Percentiles rank a stretch among this genome's conserved stretches.
Conservation (phyloP, 495 filamentous ascomycete species). For the Penicillium lagena region DNA sequence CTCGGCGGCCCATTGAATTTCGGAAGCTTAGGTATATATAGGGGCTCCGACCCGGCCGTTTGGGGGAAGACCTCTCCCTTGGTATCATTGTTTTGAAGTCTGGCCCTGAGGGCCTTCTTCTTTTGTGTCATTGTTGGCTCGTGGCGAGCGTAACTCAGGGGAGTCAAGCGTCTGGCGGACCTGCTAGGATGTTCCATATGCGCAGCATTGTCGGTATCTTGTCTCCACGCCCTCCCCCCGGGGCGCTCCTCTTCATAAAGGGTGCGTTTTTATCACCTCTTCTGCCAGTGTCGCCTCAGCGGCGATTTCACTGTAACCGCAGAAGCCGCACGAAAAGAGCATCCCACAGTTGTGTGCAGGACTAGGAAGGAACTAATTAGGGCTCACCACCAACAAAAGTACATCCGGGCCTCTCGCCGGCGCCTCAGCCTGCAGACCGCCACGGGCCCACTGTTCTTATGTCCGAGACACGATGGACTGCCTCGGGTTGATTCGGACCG, state of each 20-base stretch:
- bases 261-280: no score
- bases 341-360: not conserved
- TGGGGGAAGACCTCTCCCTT: no score
- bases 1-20: not conserved
- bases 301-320: conserved; percentile 11
- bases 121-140: no score
- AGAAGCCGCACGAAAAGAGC: conserved; percentile 12
- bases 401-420: not conserved
- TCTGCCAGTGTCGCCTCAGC: no score
- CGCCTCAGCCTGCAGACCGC: not conserved
- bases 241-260: conserved; percentile 5
- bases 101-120: no score
- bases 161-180: not conserved
- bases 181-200: conserved; percentile 3
- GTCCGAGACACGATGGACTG: not conserved
- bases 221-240: conserved; percentile 9
- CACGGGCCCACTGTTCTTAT: not conserved
- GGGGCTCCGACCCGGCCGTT: not conserved
- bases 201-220: conserved; percentile 4
- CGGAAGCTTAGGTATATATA: conserved; percentile 3
- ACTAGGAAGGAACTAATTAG: no score
- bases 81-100: no score
- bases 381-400: no score
- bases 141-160: no score
- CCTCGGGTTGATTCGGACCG: not conserved